Evolutionary conservation across 441 rosid species (phyloP).

Genomic region (Capsella rubella): DNA sequence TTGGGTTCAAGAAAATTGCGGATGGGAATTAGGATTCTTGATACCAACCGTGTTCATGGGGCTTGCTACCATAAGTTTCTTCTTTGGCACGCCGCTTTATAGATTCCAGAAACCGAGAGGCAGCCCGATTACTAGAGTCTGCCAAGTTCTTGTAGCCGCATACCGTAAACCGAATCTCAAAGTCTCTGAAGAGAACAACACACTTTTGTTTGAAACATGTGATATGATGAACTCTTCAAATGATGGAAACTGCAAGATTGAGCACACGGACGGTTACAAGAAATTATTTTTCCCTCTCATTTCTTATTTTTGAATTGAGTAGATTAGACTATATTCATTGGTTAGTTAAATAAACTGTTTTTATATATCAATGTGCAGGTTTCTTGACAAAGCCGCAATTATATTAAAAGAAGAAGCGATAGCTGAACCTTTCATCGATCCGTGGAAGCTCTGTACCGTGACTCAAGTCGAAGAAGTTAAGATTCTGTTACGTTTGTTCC

Average conservation of each 20-base stretch:
- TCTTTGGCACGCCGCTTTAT: conserved; percentile 78
- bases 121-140: conserved; percentile 78
- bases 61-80: conserved; percentile 79
- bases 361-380: conserved; percentile 41
- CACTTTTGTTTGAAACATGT: conserved; percentile 67
- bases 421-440: conserved; percentile 27
- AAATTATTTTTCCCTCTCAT: conserved; percentile 18
- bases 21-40: conserved; percentile 92
- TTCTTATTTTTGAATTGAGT: neutral
- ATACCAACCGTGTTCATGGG: conserved; percentile 88
- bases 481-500: conserved; percentile 55
- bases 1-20: conserved; percentile 83
- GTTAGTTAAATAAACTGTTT: neutral
- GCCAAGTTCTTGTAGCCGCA: conserved; percentile 78
- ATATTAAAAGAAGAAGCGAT: conserved; percentile 30
- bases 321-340: neutral
- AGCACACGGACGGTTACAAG: conserved; percentile 55
- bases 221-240: conserved; percentile 59
- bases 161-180: conserved; percentile 60
- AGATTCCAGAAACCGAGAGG: conserved; percentile 86
- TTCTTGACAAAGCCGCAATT: conserved; percentile 62
- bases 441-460: conserved; percentile 58
- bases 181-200: conserved; percentile 55
- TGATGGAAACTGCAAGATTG: conserved; percentile 54
- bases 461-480: conserved; percentile 74